A percentile compares a stretch with the other conserved stretches of the same genome.
phyloP scores from a whole-genome alignment of 2,329 filamentous ascomycete genomes.

The Fusarium sp. region DNA sequence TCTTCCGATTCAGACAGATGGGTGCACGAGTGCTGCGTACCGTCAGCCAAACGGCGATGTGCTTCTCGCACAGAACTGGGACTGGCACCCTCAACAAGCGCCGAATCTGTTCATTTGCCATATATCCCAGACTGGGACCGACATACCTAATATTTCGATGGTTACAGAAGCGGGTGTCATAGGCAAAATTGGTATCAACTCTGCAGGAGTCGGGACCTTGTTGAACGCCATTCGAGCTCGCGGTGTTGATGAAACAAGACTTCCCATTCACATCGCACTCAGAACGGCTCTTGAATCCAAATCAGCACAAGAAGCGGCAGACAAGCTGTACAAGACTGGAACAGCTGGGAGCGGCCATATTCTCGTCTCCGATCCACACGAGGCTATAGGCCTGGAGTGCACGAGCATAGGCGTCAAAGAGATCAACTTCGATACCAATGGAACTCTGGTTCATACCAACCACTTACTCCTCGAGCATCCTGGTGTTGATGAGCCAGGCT shows the following conservation, averaged over 20 bases:
- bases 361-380: slow-evolving; percentile 23
- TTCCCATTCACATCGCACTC: slow-evolving; percentile 72
- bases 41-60: slow-evolving; percentile 43
- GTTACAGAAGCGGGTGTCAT: slow-evolving; percentile 71
- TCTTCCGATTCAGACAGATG: slow-evolving; percentile 55
- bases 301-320: slow-evolving; percentile 14
- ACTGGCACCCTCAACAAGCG: slow-evolving; percentile 65
- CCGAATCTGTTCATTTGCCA: slow-evolving; percentile 61
- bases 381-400: slow-evolving; percentile 39
- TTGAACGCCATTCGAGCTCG: slow-evolving; percentile 71
- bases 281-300: slow-evolving; percentile 64
- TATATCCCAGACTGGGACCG: slow-evolving; percentile 54
- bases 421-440: slow-evolving; percentile 11
- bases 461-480: slow-evolving; percentile 35
- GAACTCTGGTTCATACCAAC: slow-evolving; percentile 34
- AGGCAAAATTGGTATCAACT: slow-evolving; percentile 75
- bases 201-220: slow-evolving; percentile 66
- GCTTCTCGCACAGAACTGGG: slow-evolving; percentile 69
- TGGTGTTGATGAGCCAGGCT: slow-evolving; percentile 27
- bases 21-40: slow-evolving; percentile 66
- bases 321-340: slow-evolving; percentile 14
- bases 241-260: slow-evolving; percentile 60
- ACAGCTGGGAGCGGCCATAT: slow-evolving; percentile 42
- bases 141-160: slow-evolving; percentile 62
- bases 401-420: slow-evolving; percentile 35